Evolutionary conservation across 139 green algal species (phyloP).

Genomic region (Limnomonas spitsbergensis): DNA sequence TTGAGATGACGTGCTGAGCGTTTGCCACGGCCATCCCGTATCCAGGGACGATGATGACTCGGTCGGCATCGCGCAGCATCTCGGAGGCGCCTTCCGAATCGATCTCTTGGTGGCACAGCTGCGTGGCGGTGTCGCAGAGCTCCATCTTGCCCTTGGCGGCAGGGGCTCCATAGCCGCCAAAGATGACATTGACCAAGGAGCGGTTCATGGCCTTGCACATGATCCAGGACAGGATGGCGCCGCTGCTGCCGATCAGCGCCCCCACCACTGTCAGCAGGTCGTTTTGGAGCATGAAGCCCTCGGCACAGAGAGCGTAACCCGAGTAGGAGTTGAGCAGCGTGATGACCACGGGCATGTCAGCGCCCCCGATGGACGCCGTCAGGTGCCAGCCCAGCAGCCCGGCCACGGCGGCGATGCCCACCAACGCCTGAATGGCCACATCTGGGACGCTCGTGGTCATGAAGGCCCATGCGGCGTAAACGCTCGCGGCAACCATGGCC

Average conservation of each 20-base stretch:
- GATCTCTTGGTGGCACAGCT: too few relatives aligned
- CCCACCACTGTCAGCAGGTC: slow-evolving; percentile 38
- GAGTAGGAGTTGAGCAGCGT: slow-evolving; percentile 80
- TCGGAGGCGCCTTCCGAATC: neutral
- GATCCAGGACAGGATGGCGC: slow-evolving; percentile 80
- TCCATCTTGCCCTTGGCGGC: too few relatives aligned
- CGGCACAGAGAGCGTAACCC: slow-evolving; percentile 73
- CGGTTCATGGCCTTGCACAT: slow-evolving; percentile 56
- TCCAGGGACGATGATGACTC: slow-evolving; percentile 76
- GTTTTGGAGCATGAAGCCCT: slow-evolving; percentile 78
- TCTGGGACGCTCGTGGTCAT: too few relatives aligned
- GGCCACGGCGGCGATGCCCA: slow-evolving; percentile 44
- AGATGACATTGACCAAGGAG: slow-evolving; percentile 72
- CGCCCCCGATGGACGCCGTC: slow-evolving; percentile 73
- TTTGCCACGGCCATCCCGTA: slow-evolving; percentile 78
- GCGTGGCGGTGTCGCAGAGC: too few relatives aligned
- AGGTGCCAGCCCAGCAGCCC: slow-evolving; percentile 70
- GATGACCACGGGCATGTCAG: slow-evolving; percentile 87
- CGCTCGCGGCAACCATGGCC: too few relatives aligned
- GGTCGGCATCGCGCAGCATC: slow-evolving; percentile 10
- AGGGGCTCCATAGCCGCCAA: slow-evolving; percentile 63
- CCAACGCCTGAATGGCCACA: too few relatives aligned
- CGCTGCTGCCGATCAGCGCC: slow-evolving; percentile 64
- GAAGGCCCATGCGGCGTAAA: too few relatives aligned
- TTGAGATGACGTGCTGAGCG: slow-evolving; percentile 64